These are phyloP conservation scores for Aphanomyces astaci DNA, from an alignment of 352 stramenopile genomes.

Conservation along the genomic window DNA sequence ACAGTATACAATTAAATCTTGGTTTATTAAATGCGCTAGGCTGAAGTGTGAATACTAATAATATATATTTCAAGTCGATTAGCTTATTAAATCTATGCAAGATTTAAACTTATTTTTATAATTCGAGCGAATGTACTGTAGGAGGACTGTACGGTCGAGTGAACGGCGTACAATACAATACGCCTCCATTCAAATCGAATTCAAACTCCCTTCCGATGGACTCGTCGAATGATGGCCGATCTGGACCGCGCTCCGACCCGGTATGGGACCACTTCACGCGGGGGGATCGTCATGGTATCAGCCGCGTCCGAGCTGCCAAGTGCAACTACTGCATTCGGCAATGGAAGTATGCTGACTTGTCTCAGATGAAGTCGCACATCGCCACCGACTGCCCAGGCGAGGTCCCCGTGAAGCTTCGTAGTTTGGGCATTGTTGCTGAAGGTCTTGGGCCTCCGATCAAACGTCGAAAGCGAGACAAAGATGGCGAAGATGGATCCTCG, in stretches of 20 bases:
- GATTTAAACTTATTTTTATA: too few relatives aligned
- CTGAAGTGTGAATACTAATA: background rate
- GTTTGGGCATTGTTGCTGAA: conserved; percentile 19
- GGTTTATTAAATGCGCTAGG: too few relatives aligned
- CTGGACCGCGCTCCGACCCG: conserved; percentile 18
- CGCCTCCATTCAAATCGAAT: conserved; percentile 8
- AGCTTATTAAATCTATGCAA: too few relatives aligned
- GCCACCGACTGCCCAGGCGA: conserved; percentile 22
- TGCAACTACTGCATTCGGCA: conserved; percentile 23
- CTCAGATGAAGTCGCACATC: conserved; percentile 23
- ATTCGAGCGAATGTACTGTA: too few relatives aligned
- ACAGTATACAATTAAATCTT: background rate
- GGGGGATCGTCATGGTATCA: conserved; percentile 20
- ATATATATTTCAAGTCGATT: too few relatives aligned
- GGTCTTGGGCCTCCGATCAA: conserved; percentile 21
- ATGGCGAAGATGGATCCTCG: background rate
- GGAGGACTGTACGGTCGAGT: background rate
- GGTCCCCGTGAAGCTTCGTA: conserved; percentile 20
- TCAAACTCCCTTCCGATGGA: background rate
- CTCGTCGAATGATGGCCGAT: conserved; percentile 8
- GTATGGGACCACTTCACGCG: conserved; percentile 23
- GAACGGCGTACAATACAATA: conserved; percentile 1
- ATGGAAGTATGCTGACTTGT: conserved; percentile 22
- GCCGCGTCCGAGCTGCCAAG: conserved; percentile 21
- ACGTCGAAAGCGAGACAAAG: conserved; percentile 18